Evolutionary conservation across 768 basidiomycete genomes (phyloP).

Genomic region (Hericium alpestre): DNA sequence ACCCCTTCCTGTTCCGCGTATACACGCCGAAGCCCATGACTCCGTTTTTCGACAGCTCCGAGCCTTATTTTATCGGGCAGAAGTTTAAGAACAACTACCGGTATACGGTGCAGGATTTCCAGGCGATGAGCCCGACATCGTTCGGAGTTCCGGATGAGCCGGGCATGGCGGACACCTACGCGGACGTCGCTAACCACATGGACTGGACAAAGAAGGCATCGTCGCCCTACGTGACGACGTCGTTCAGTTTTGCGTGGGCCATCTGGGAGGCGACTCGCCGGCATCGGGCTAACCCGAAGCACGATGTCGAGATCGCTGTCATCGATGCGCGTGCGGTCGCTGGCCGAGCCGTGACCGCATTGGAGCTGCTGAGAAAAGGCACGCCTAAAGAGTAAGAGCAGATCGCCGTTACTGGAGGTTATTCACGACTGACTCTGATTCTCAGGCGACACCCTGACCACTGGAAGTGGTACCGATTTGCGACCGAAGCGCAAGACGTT

Average conservation of each 20-base stretch:
- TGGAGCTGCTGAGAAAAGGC: slow-evolving; percentile 48
- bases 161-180: slow-evolving; percentile 30
- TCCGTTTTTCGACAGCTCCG: slow-evolving; percentile 38
- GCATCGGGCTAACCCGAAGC: slow-evolving; percentile 63
- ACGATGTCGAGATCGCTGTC: slow-evolving; percentile 67
- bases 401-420: background rate
- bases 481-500: slow-evolving; percentile 66
- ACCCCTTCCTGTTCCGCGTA: slow-evolving; percentile 71
- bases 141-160: slow-evolving; percentile 10
- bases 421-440: slow-evolving; percentile 5
- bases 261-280: slow-evolving; percentile 73
- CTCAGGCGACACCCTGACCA: slow-evolving; percentile 49
- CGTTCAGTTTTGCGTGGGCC: slow-evolving; percentile 75
- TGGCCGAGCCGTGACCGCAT: slow-evolving; percentile 50
- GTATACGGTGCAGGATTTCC: slow-evolving; percentile 18
- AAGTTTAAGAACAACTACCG: slow-evolving; percentile 36
- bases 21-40: slow-evolving; percentile 61
- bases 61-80: slow-evolving; percentile 62
- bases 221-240: slow-evolving; percentile 64
- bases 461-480: slow-evolving; percentile 70
- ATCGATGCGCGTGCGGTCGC: slow-evolving; percentile 58
- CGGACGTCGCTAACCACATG: slow-evolving; percentile 59
- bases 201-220: slow-evolving; percentile 67
- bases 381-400: slow-evolving; percentile 43
- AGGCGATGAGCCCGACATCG: slow-evolving; percentile 10